A percentile compares a stretch with the other conserved stretches of the same genome.
These are phyloP conservation scores for Alternaria angustiovoidea DNA, from an alignment of 2,329 filamentous ascomycete genomes.

Conservation along the genomic window DNA sequence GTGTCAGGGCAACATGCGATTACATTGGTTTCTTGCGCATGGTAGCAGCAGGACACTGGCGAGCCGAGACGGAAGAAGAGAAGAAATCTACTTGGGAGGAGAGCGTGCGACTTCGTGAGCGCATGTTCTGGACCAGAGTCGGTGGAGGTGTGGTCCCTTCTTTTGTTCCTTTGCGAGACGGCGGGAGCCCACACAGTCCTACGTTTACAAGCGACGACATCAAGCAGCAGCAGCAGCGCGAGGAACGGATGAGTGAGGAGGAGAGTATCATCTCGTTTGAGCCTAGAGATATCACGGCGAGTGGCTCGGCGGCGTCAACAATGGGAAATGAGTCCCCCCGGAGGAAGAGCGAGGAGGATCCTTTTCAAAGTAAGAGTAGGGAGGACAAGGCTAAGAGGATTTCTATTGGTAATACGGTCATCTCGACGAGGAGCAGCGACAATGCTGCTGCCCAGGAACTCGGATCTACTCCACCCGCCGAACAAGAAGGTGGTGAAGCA, in stretches of 20 bases:
- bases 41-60: conserved; percentile 91
- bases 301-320: conserved; percentile 12
- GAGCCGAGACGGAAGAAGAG: conserved; percentile 81
- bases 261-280: conserved; percentile 41
- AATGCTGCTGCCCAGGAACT: background rate
- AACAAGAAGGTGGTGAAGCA: background rate
- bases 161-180: conserved; percentile 48
- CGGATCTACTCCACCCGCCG: too few species aligned
- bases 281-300: conserved; percentile 25
- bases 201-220: conserved; percentile 35
- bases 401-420: conserved; percentile 50
- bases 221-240: conserved; percentile 12
- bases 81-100: conserved; percentile 95
- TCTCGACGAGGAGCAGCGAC: conserved; percentile 22
- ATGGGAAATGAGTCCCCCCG: background rate
- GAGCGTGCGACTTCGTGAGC: conserved; percentile 84
- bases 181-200: conserved; percentile 41
- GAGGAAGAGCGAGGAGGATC: conserved; percentile 44
- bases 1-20: conserved; percentile 88
- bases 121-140: conserved; percentile 96
- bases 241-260: conserved; percentile 40
- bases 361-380: conserved; percentile 38
- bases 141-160: conserved; percentile 88
- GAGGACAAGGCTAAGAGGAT: conserved; percentile 45
- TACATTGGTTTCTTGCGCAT: conserved; percentile 91